phyloP scores from a whole-genome alignment of 2,329 filamentous ascomycete species.

The Calonectria crousiana region DNA sequence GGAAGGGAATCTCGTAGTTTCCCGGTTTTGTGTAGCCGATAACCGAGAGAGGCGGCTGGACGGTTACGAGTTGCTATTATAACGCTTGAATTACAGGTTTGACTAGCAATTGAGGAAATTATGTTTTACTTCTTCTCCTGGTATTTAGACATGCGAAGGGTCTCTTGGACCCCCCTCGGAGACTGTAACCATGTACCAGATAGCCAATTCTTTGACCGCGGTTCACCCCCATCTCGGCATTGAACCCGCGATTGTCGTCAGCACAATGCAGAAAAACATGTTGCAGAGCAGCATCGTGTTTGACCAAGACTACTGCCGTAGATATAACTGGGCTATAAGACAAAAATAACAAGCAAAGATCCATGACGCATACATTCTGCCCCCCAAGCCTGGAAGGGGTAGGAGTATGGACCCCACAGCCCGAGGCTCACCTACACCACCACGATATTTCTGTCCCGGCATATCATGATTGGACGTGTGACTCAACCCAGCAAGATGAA shows the following conservation, averaged over 20 bases:
- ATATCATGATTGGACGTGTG: neutral
- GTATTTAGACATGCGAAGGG: conserved; percentile 18
- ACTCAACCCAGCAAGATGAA: conserved; percentile 5
- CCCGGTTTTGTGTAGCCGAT: neutral
- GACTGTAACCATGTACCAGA: neutral
- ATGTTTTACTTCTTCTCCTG: conserved; percentile 32
- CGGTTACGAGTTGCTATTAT: neutral
- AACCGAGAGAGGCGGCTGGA: neutral
- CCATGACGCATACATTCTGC: conserved; percentile 39
- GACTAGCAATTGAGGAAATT: neutral
- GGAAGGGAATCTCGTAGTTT: neutral
- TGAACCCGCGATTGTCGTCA: neutral
- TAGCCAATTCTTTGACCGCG: neutral
- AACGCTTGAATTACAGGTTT: too few species aligned
- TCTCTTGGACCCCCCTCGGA: neutral
- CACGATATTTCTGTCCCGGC: neutral
- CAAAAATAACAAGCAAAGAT: conserved; percentile 13
- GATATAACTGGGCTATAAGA: neutral
- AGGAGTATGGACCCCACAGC: conserved; percentile 36
- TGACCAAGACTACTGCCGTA: neutral
- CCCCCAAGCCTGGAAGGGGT: conserved; percentile 31
- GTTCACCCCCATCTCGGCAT: conserved; percentile 2
- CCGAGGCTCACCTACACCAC: conserved; percentile 5
- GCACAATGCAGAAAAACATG: neutral
- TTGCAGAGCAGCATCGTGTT: neutral